phyloP scores from a whole-genome alignment of 2,329 filamentous ascomycete species.

The Pezicula neosporulosa region DNA sequence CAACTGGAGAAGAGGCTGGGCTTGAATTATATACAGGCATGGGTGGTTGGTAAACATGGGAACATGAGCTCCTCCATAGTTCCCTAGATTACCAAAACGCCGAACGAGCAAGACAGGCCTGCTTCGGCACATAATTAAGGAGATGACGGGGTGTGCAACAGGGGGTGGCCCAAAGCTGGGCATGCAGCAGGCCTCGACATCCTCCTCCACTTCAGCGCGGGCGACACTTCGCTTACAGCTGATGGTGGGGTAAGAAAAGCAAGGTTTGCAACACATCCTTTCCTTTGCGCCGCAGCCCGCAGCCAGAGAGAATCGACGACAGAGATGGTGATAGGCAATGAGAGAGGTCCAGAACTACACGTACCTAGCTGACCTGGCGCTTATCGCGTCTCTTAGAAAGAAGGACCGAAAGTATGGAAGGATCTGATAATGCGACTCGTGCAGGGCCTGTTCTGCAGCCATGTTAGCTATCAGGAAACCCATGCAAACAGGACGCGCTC shows the following conservation, averaged over 20 bases:
- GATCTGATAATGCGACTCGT: not conserved
- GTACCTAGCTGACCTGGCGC: constrained; percentile 12
- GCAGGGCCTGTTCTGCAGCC: not conserved
- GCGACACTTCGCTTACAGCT: constrained; percentile 22
- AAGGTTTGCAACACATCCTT: constrained; percentile 15
- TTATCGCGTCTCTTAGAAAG: constrained; percentile 6
- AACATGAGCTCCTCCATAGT: constrained; percentile 3
- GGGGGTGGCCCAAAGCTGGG: constrained; percentile 17
- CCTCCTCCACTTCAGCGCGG: constrained; percentile 4
- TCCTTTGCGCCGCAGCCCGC: not conserved
- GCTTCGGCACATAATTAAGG: constrained; percentile 25
- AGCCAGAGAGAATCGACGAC: not conserved
- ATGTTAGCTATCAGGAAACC: not conserved
- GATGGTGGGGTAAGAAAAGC: constrained; percentile 15
- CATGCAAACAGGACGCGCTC: too few species aligned
- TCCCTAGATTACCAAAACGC: not conserved
- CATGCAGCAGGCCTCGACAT: constrained; percentile 22
- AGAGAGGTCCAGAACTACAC: constrained; percentile 11
- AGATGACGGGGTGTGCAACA: constrained; percentile 19
- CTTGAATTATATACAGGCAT: constrained; percentile 28
- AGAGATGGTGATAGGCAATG: constrained; percentile 1
- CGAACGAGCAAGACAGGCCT: constrained; percentile 6
- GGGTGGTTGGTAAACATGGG: constrained; percentile 24
- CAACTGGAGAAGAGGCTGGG: constrained; percentile 20
- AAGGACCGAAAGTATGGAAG: not conserved